Evolutionary conservation across 2,329 filamentous ascomycete genomes (phyloP), one percentile per base, ranked within the genome.

Genomic region (Colletotrichum australisinense): DNA sequence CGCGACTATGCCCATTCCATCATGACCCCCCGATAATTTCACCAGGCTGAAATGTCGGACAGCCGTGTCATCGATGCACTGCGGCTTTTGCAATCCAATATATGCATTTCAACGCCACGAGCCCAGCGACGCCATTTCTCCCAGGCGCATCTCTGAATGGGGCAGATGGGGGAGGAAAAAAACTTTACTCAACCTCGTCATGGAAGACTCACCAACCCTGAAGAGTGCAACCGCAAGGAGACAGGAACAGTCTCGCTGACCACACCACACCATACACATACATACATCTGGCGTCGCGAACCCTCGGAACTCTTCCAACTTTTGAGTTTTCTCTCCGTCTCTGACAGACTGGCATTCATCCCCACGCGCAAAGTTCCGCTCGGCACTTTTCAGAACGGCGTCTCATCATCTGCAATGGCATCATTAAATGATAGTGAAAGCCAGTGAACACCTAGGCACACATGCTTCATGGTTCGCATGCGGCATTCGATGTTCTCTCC

Each of bases 271-370:
- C 38, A 42, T 42, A 19, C 38, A 42, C 38, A 42, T 62, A 52
- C 58, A 63, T 24, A 53, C 58, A 19, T 32, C 12, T 53, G 42
- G n/a, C 46, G 42, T 60, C 32, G 67, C 69, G 55, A 46, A 56
- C 53, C 46, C 67, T 62, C 68, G 35, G 70, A 52, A 53, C 67
- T 59, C 64, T 73, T 70, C 58, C 59, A 35, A 7, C 19, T 73
- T 69, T 73, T 73, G 70, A 73, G 59, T 73, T 73, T 69, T 35
- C 19, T 42, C 8, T 22, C n/a, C 53, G 52, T 69, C 65, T 69
- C 67, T 70, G 42, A 49, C 42, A 49, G 42, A 49, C 42, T 49
- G 67, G 53, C 32, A 59, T 56, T 38, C 46, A 60, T 73, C 60
- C 59, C 55, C 32, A 28, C 35, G 59, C 22, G 55, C 67, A 73